Conservation (phyloP, 257 asterid genomes). For the Solanum chiquidenum region DNA sequence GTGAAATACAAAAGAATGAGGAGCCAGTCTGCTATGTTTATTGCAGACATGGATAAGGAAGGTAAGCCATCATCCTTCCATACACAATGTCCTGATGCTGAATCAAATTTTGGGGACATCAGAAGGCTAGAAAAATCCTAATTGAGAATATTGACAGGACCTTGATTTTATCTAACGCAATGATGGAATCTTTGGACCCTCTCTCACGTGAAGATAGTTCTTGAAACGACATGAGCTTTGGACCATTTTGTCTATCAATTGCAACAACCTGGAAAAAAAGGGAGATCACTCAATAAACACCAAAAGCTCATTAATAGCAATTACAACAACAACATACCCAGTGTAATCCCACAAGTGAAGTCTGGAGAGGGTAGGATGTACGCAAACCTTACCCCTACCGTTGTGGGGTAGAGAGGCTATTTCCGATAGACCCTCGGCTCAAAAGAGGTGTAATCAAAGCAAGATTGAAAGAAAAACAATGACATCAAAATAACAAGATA, state of each 20-base stretch:
- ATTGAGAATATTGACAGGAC: conserved; percentile 15
- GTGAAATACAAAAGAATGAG: background rate
- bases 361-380: background rate
- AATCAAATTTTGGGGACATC: background rate
- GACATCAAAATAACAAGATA: background rate
- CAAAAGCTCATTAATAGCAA: background rate
- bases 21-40: background rate
- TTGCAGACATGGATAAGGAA: background rate
- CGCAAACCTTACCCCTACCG: background rate
- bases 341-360: background rate
- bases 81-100: background rate
- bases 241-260: conserved; percentile 54
- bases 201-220: conserved; percentile 91
- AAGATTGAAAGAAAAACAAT: background rate
- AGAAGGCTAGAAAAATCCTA: background rate
- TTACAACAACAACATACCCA: background rate
- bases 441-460: background rate
- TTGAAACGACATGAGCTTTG: conserved; percentile 84
- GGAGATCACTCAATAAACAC: background rate
- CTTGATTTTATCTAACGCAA: conserved; percentile 66
- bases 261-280: conserved; percentile 68
- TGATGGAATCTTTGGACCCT: conserved; percentile 70
- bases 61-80: background rate
- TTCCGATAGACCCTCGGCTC: background rate
- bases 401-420: background rate